Evolutionary conservation across 2,329 filamentous ascomycete species (phyloP), one percentile per base, ranked within the genome.

Genomic region (Scedosporium aurantiacum): DNA sequence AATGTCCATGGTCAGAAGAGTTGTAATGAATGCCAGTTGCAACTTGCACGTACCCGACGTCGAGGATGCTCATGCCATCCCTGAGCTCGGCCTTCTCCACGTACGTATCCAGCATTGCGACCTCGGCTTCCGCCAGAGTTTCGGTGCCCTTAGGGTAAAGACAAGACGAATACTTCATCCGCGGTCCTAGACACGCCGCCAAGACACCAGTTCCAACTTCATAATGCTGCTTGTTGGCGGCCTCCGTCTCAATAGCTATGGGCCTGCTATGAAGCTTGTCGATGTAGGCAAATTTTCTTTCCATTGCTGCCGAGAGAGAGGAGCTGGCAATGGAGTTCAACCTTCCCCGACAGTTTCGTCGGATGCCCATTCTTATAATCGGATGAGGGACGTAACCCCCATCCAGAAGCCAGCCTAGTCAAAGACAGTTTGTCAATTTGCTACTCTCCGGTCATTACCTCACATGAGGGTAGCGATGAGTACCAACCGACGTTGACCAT

Each of bases 141-240:
- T 86, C 82, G 63, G 75, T 74, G 16, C 83, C 84, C 63, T 79
- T 81, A 3, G 82, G 80, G 70, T 89, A 89, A 67, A 87, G 74
- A 69, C 83, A 87, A 65, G 76, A 79, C n/a, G 81, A 85, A 70
- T 89, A 90, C 77, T 89, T 89, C 85, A 89, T 89, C 61, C 85
- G 75, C 3, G 84, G 83, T 0, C 87, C 87, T 12, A 90, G 73
- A 70, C 80, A 84, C 28, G 79, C 81, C 28, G 74, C 72, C 47
- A 89, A 71, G 25, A 89, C 82, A 3, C 82, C 83, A 0, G 86
- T 87, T 45, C 83, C 84, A 47, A 89, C 86, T 72, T 89, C 86
- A 68, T 90, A 89, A 71, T 89, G 86, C 76, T 89, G 86, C 67
- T 81, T 75, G 69, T 89, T 89, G 23, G 87, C 86, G 2, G 78